Base-by-base conservation (phyloP, 345 rosid genomes). In the Physaria fendleri region DNA sequence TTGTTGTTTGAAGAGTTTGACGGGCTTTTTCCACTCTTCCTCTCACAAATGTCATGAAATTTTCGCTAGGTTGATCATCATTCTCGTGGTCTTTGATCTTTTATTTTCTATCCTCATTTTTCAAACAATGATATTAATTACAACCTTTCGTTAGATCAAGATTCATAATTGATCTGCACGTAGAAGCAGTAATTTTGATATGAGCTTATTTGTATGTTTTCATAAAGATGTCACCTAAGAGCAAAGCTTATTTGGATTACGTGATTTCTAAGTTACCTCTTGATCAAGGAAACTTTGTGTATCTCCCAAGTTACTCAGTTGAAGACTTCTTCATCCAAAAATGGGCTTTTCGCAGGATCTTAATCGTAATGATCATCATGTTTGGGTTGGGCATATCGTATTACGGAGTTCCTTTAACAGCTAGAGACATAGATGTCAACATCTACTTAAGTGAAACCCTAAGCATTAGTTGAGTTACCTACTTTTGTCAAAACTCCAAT, bases 351-450 rank as follows among this genome's bases (percentile, higher is more conserved):
- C 32, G 4, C 17, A 50, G 72, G 24, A 52, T 59, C 14, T 1
- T 43, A 8, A 61, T 59, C 10, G 56, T 71, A 16, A 76, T 76
- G 75, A 66, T 54, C 16, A 45, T 72, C 1, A 71, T 65, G 23
- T 74, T 81, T 12, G 85, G 87, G 6, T 13, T 79, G 10, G 85
- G 82, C 2, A 65, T 73, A 44, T 68, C 67, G 24, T 76, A 76
- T 59, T 81, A 68, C 20, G 87, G 82, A 1, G 64, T 82, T 67
- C 63, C 68, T 5, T 43, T 79, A 17, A 83, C 79, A 14, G 76
- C 69, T 21, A 76, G 78, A 12, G 68, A 78, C 38, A 43, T 79
- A 45, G 65, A 64, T 4, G 64, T 81, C 40, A 55, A 77, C 32
- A 43, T 65, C 2, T 79, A 79, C 75, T 56, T 84, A 6, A 61